Percentiles rank a stretch among this genome's conserved stretches.
Evolutionary conservation across 495 filamentous ascomycete genomes (phyloP).

Genomic region (Aspergillus affinis): DNA sequence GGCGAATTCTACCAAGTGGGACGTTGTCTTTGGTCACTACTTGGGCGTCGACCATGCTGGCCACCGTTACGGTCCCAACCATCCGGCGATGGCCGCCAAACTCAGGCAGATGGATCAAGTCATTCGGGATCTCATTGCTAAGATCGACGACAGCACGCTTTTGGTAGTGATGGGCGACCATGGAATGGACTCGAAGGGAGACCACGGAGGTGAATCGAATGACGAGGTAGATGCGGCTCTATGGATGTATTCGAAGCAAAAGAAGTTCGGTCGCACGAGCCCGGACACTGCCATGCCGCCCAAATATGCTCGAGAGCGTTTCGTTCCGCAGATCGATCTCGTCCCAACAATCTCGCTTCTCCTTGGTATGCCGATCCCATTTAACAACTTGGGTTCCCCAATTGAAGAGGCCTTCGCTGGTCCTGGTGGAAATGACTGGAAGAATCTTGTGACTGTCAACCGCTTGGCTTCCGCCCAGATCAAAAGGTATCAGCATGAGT

Average conservation of each 20-base stretch:
- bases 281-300: slow-evolving; percentile 63
- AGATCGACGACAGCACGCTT: slow-evolving; percentile 80
- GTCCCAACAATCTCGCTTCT: slow-evolving; percentile 88
- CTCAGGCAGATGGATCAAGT: slow-evolving; percentile 87
- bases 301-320: slow-evolving; percentile 69
- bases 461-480: slow-evolving; percentile 82
- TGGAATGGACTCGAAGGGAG: slow-evolving; percentile 96
- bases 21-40: slow-evolving; percentile 88
- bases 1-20: slow-evolving; percentile 70
- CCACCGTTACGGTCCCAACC: slow-evolving; percentile 91
- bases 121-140: slow-evolving; percentile 66
- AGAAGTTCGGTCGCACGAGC: slow-evolving; percentile 74
- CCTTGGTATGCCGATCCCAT: slow-evolving; percentile 89
- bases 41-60: slow-evolving; percentile 97
- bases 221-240: slow-evolving; percentile 92
- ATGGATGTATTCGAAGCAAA: slow-evolving; percentile 95
- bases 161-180: slow-evolving; percentile 97
- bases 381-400: slow-evolving; percentile 93
- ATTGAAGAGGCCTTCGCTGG: slow-evolving; percentile 93
- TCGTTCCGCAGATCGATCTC: slow-evolving; percentile 92
- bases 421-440: slow-evolving; percentile 61
- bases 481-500: slow-evolving; percentile 77
- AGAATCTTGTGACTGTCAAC: slow-evolving; percentile 71
- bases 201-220: slow-evolving; percentile 94
- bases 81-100: slow-evolving; percentile 87